phyloP scores from a whole-genome alignment of 768 basidiomycete species.

The Termitomyces sp. region DNA sequence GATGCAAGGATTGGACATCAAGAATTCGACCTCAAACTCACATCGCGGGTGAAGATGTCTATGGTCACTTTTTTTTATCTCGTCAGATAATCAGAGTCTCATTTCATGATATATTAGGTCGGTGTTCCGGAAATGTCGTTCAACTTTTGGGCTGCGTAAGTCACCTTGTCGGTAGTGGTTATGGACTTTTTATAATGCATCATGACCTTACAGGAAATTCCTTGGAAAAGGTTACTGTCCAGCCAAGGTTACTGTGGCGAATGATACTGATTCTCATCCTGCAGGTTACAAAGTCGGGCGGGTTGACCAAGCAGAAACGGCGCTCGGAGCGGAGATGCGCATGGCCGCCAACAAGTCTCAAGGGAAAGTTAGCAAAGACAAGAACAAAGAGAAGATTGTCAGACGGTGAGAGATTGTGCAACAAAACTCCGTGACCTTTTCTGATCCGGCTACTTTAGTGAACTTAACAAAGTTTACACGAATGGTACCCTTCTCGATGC shows the following conservation, averaged over 20 bases:
- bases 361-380: conserved; percentile 53
- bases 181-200: background rate
- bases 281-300: conserved; percentile 90
- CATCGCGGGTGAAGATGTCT: conserved; percentile 94
- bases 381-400: conserved; percentile 82
- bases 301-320: conserved; percentile 96
- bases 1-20: conserved; percentile 91
- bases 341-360: conserved; percentile 64
- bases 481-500: conserved; percentile 94
- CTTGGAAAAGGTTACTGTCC: conserved; percentile 58
- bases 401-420: conserved; percentile 42
- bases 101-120: conserved; percentile 46
- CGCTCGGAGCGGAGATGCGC: conserved; percentile 95
- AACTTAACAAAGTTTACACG: conserved; percentile 93
- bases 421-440: background rate
- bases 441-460: conserved; percentile 36
- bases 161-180: conserved; percentile 9
- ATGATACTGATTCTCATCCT: background rate
- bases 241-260: background rate
- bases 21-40: conserved; percentile 92
- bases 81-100: background rate
- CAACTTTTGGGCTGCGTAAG: conserved; percentile 88
- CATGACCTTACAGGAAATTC: conserved; percentile 54
- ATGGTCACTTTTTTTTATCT: conserved; percentile 57
- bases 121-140: conserved; percentile 94